Base-by-base conservation (phyloP, 495 filamentous ascomycete genomes). In the Xylaria venustula region DNA sequence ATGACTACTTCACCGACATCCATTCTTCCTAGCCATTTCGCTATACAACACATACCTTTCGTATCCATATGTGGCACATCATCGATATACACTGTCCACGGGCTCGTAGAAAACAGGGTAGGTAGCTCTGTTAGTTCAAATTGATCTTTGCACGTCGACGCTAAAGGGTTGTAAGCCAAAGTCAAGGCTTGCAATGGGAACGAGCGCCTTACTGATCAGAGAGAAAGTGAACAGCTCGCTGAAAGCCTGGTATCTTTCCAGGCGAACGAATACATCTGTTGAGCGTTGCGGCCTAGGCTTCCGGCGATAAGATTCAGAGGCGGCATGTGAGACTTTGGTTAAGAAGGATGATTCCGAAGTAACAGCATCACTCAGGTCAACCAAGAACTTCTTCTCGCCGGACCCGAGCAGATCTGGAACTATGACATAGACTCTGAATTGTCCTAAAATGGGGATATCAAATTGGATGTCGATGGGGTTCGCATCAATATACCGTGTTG, bases 391-490 rank as follows among this genome's bases (percentile, higher is more conserved):
- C 58, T 68, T 20, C 22, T 49, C 36, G 19, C 15, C 71, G 0
- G 83, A 76, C n/a, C 73, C 68, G 23, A 75, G 70, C 17, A 87
- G 75, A 62, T 87, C 77, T 44, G 80, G 81, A 12, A 83, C 80
- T 47, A 90, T 79, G 54, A 90, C 78, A 68, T 85, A 89, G 22
- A 90, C 77, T 20, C 85, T 78, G 73, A 90, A 90, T 62, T 90
- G 88, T 11, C 87, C 81, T 5, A 89, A 69, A 62, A 87, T 76
- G 1, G 88, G 87, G n/a, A 90, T 87, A 64, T 90, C 87, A 4
- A 89, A 81, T 65, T 90, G 86, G 25, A 90, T 75, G 60, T 90
- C 84, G 22, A 91, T 83, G 1, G 87, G 86, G 60, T 90, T 91
- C 5, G 85, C 82, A 64, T 89, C 88, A 48, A 89, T 77, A 63